Percentiles rank a stretch among this genome's conserved stretches.
Conservation (phyloP, 441 rosid species). For the Populus trichocarpa region DNA sequence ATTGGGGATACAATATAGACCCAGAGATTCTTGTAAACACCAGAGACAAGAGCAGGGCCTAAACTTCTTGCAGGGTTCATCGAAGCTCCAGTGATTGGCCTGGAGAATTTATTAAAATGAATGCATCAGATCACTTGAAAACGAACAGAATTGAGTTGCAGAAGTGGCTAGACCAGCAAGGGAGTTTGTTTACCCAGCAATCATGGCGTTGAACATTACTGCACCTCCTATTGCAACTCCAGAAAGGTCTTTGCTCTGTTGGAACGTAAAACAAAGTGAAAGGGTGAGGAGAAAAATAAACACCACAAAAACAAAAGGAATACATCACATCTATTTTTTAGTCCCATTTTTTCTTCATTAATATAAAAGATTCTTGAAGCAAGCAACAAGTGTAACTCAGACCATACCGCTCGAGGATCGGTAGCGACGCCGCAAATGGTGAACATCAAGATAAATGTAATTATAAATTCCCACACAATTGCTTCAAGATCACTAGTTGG, state of each 20-base stretch:
- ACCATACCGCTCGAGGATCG: constrained; percentile 42
- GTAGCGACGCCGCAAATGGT: constrained; percentile 39
- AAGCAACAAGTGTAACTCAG: background rate
- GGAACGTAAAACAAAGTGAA: background rate
- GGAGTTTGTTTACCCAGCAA: constrained; percentile 40
- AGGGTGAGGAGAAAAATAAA: background rate
- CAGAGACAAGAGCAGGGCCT: constrained; percentile 50
- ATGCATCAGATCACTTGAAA: background rate
- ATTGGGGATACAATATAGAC: constrained; percentile 45
- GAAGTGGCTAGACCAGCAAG: background rate
- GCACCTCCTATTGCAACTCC: constrained; percentile 44
- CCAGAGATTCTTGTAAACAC: constrained; percentile 45
- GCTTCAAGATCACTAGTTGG: constrained; percentile 52
- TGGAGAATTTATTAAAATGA: constrained; percentile 18
- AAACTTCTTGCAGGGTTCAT: constrained; percentile 65
- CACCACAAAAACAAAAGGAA: background rate
- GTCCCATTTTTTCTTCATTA: background rate
- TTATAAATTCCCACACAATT: constrained; percentile 49
- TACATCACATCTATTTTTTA: no score
- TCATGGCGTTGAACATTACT: constrained; percentile 30
- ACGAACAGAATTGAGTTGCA: background rate
- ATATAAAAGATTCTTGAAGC: background rate
- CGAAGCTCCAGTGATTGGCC: constrained; percentile 63
- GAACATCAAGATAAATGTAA: constrained; percentile 45
- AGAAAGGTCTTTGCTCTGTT: constrained; percentile 35